Conservation (phyloP, 306 rosid genomes). For the Gillenia trifoliata region DNA sequence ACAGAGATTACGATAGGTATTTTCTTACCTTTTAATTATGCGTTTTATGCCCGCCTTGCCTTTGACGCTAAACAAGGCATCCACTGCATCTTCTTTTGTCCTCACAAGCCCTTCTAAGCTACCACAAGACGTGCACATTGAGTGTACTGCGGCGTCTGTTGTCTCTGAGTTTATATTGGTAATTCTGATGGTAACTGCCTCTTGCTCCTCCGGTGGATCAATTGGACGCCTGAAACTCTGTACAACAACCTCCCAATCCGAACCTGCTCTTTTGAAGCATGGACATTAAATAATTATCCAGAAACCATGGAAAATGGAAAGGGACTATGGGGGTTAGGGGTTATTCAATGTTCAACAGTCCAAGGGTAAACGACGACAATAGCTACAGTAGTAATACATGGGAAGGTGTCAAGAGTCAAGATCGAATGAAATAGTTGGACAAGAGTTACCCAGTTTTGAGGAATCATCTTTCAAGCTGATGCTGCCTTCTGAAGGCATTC, state of each 20-base stretch:
- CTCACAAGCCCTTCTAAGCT: conserved; percentile 14
- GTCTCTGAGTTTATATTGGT: conserved; percentile 14
- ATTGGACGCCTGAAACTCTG: not conserved
- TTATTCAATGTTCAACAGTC: no score
- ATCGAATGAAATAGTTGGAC: not conserved
- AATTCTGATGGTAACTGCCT: conserved; percentile 11
- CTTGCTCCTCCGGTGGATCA: not conserved
- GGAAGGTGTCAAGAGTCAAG: no score
- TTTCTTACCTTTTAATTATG: conserved; percentile 20
- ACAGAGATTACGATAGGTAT: not conserved
- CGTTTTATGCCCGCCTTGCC: not conserved
- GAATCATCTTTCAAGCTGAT: not conserved
- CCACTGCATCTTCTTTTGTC: conserved; percentile 17
- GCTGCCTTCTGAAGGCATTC: conserved; percentile 3
- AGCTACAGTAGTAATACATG: not conserved
- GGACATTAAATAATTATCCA: not conserved
- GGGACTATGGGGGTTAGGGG: not conserved
- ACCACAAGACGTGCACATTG: conserved; percentile 21
- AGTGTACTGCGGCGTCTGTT: conserved; percentile 8
- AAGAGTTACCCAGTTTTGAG: not conserved
- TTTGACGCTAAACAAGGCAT: conserved; percentile 12
- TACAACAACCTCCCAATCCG: not conserved
- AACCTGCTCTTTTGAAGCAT: conserved; percentile 8
- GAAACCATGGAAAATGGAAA: not conserved
- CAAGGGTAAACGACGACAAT: no score